Conservation (phyloP, 129 eudicot species). For the Rutidosis leptorrhynchoides region DNA sequence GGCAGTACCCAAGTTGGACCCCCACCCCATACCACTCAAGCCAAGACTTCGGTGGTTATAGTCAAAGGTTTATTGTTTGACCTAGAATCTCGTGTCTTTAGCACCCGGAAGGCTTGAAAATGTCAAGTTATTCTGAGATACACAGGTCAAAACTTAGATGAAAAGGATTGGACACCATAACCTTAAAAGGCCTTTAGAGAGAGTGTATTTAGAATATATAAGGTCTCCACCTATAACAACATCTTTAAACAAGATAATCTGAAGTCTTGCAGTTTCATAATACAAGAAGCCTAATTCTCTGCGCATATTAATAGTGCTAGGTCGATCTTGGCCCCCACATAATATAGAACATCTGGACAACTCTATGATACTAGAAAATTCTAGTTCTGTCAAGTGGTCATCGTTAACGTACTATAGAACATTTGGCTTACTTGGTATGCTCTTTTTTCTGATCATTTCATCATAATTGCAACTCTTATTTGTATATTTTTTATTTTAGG, state of each 20-base stretch:
- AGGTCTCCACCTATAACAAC: slow-evolving; percentile 8
- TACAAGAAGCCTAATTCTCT: not conserved
- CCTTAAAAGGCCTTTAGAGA: slow-evolving; percentile 4
- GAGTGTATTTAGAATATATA: not conserved
- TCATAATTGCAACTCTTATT: not conserved
- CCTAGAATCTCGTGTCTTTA: not conserved
- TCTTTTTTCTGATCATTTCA: not conserved
- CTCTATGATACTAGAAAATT: not conserved
- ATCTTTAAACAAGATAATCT: not conserved
- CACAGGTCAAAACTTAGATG: not conserved
- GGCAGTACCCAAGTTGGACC: no score
- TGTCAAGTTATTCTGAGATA: slow-evolving; percentile 1
- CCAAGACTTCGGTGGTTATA: no score
- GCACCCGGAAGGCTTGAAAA: not conserved
- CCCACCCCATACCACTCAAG: no score
- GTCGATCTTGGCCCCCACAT: slow-evolving; percentile 5
- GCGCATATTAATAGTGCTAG: not conserved
- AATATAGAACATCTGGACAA: not conserved
- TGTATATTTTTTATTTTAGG: not conserved
- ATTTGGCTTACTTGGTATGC: not conserved
- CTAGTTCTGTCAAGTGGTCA: not conserved
- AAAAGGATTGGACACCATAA: slow-evolving; percentile 6
- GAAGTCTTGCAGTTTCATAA: slow-evolving; percentile 8
- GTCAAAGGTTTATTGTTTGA: not conserved
- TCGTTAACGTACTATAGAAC: not conserved